Conservation (phyloP, 192 early-diverging fungal species). For the Glomus cerebriforme region DNA sequence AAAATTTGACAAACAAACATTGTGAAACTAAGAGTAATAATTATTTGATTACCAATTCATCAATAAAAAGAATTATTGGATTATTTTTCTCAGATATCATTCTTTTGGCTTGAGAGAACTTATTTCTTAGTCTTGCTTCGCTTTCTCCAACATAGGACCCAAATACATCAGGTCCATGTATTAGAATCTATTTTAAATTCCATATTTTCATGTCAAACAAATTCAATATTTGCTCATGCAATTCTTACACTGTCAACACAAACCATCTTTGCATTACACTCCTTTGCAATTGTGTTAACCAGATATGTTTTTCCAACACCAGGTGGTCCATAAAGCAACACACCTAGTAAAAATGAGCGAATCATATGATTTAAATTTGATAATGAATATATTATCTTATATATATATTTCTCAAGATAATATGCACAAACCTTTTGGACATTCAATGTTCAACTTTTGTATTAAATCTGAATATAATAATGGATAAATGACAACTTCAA, state of each 20-base stretch:
- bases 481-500: conserved; percentile 80
- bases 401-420: not conserved
- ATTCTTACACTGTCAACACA: conserved; percentile 32
- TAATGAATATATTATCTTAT: not conserved
- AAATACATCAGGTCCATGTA: conserved; percentile 85
- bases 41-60: conserved; percentile 74
- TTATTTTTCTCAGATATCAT: conserved; percentile 34
- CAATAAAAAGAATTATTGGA: conserved; percentile 91
- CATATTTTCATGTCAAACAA: not conserved
- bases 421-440: conserved; percentile 61
- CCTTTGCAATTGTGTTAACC: conserved; percentile 67
- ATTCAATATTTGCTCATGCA: conserved; percentile 10
- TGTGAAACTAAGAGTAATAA: not conserved
- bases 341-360: conserved; percentile 45
- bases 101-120: conserved; percentile 69
- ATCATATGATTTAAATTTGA: not conserved
- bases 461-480: conserved; percentile 66
- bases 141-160: conserved; percentile 87
- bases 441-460: conserved; percentile 68
- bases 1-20: conserved; percentile 7
- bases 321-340: conserved; percentile 90
- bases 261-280: conserved; percentile 69
- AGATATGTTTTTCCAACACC: conserved; percentile 95
- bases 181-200: conserved; percentile 44
- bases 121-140: conserved; percentile 71